Percentiles rank a stretch among this genome's conserved stretches.
These are phyloP conservation scores for Penicillium desertorum DNA, from an alignment of 495 filamentous ascomycete genomes.

Conservation along the genomic window DNA sequence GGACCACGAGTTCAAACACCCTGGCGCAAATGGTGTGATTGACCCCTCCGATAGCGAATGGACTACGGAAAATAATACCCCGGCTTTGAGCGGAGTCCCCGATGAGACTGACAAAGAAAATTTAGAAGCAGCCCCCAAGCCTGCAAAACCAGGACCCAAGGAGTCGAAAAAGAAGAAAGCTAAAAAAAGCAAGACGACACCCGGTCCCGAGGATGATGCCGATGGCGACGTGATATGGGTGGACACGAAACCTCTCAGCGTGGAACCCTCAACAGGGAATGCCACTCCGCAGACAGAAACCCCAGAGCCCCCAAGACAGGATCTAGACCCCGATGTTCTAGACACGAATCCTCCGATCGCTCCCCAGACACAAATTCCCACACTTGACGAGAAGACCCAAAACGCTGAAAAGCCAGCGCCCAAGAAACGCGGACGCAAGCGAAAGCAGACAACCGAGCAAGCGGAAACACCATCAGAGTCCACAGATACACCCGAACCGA, in stretches of 20 bases:
- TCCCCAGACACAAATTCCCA: neutral
- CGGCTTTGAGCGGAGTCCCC: constrained; percentile 4
- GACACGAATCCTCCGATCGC: neutral
- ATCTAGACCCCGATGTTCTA: neutral
- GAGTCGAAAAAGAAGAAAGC: constrained; percentile 40
- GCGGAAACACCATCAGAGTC: constrained; percentile 1
- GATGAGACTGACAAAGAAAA: constrained; percentile 11
- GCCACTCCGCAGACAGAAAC: constrained; percentile 2
- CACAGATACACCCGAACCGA: neutral
- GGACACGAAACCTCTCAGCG: constrained; percentile 30
- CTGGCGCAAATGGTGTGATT: constrained; percentile 10
- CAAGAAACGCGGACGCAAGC: constrained; percentile 50
- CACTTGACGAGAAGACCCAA: constrained; percentile 5
- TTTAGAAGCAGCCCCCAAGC: constrained; percentile 6
- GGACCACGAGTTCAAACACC: constrained; percentile 9
- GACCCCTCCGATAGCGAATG: constrained; percentile 11
- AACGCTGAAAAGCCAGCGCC: constrained; percentile 22
- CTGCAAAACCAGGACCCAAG: constrained; percentile 18
- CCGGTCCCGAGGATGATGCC: constrained; percentile 26
- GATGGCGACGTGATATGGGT: constrained; percentile 44
- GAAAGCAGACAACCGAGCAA: constrained; percentile 38
- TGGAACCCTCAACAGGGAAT: neutral
- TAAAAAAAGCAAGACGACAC: constrained; percentile 43
- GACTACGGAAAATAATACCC: neutral
- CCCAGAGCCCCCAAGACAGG: neutral